Percentiles rank a stretch among this genome's conserved stretches.
These are phyloP conservation scores for Phytophthora pinifolia DNA, from an alignment of 352 stramenopile genomes.

Conservation along the genomic window DNA sequence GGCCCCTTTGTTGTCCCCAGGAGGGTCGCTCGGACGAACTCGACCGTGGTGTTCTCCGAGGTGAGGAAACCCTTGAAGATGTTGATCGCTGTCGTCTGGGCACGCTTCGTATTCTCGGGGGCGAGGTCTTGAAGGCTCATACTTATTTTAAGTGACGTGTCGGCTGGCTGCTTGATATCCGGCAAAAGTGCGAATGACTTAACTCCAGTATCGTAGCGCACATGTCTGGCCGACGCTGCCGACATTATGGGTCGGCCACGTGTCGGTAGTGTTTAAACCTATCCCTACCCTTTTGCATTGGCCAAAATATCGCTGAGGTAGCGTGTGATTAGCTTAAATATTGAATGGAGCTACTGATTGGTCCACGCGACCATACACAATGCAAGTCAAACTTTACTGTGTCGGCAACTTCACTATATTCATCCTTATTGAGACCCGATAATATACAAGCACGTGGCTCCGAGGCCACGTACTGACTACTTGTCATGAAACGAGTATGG, in stretches of 20 bases:
- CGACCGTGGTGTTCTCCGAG: slow-evolving; percentile 16
- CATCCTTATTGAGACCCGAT: too few relatives aligned
- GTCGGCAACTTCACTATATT: slow-evolving; percentile 2
- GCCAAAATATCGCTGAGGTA: background rate
- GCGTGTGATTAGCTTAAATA: background rate
- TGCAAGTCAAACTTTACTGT: background rate
- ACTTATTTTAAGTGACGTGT: background rate
- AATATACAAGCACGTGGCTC: too few relatives aligned
- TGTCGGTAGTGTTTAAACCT: background rate
- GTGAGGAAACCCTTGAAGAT: slow-evolving; percentile 20
- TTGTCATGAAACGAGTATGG: too few relatives aligned
- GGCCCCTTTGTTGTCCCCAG: background rate
- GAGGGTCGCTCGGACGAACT: slow-evolving; percentile 13
- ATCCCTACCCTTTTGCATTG: too few relatives aligned
- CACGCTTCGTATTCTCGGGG: slow-evolving; percentile 5
- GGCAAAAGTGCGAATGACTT: slow-evolving; percentile 2
- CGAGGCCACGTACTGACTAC: too few relatives aligned
- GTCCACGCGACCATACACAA: slow-evolving; percentile 1
- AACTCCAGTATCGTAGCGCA: background rate
- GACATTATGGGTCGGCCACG: slow-evolving; percentile 3
- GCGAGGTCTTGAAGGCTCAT: slow-evolving; percentile 18
- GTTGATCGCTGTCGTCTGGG: slow-evolving; percentile 17
- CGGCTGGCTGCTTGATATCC: slow-evolving; percentile 1
- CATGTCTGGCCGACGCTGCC: slow-evolving; percentile 3
- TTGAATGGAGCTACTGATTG: background rate